These are phyloP conservation scores for Furcasterigmium sp. DNA, from an alignment of 2,329 filamentous ascomycete genomes.

Conservation along the genomic window DNA sequence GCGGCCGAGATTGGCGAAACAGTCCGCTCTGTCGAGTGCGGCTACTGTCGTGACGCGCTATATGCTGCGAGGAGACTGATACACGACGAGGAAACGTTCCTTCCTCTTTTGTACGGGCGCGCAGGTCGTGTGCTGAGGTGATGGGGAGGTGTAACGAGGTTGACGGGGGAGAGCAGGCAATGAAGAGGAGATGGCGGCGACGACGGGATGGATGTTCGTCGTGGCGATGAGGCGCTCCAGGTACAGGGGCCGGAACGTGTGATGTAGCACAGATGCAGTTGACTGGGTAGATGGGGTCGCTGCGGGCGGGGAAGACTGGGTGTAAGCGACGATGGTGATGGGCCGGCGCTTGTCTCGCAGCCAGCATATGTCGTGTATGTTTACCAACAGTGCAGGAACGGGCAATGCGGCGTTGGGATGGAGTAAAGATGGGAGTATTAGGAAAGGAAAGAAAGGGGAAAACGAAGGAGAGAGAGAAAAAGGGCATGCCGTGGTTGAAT, in stretches of 20 bases:
- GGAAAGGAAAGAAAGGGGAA: conserved; percentile 15
- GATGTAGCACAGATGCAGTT: conserved; percentile 14
- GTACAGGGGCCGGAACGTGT: conserved; percentile 19
- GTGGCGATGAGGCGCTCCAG: conserved; percentile 15
- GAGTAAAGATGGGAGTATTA: conserved; percentile 11
- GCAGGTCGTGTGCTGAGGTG: conserved; percentile 2
- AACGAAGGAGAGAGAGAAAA: conserved; percentile 13
- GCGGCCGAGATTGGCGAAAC: background rate
- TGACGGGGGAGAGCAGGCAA: background rate
- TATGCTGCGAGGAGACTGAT: conserved; percentile 4
- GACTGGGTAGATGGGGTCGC: conserved; percentile 4
- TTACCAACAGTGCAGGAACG: conserved; percentile 2
- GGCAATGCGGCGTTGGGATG: conserved; percentile 1
- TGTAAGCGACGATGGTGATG: conserved; percentile 8
- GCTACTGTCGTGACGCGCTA: conserved; percentile 7
- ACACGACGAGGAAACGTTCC: conserved; percentile 3
- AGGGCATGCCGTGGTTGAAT: conserved; percentile 18
- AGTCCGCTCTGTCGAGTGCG: conserved; percentile 5
- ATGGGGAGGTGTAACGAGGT: conserved; percentile 6
- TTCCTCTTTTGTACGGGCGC: background rate
- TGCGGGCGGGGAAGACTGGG: conserved; percentile 6
- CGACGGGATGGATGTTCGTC: background rate
- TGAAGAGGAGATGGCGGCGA: conserved; percentile 6
- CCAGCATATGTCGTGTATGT: conserved; percentile 5
- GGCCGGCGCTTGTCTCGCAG: conserved; percentile 31